Base-by-base conservation (phyloP, 129 eudicot species). In the Flaveria bidentis region DNA sequence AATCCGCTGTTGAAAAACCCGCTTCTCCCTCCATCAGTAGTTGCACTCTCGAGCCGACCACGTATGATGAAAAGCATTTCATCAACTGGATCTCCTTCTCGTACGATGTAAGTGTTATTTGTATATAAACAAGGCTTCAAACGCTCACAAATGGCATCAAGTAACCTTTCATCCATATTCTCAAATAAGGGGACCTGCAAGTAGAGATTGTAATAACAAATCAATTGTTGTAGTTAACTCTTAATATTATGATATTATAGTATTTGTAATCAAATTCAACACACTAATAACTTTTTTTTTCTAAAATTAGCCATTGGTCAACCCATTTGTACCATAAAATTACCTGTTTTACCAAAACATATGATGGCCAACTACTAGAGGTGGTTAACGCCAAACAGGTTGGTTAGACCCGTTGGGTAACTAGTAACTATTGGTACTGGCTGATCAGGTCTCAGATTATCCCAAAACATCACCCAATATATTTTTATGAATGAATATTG, bases 1-100 rank as follows among this genome's bases (percentile, higher is more conserved):
- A 88, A 68, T 17, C 97, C 85, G 3, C 92, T 92, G 87, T 93
- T 93, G 88, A 90, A 90, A 81, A 93, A 93, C 9, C 98, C 97
- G 52, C 97, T 93, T 85, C 97, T 82, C 5, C 98, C 98, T 13
- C 96, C 97, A 6, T 88, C 96, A 0, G 98, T 93, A 44, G 98
- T 93, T 18, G 83, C 92, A 69, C 98, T 93, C 86, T 93, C 96
- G 12, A 93, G 92, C 15, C 96, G 97, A 58, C 98, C 98, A 16
- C 98, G 98, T 42, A 93, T 93, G 52, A 93, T 89, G 82, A 93
- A 93, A 28, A 93, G 96, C 98, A 90, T 93, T 79, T 93, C 95
- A 55, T 93, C 97, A 3, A 93, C 98, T 0, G 97, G 98, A 53
- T 93, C 98, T 74, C 98, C 97, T 84, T 93, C 98, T 50, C 97